Evolutionary conservation across 2,329 filamentous ascomycete genomes (phyloP).

Genomic region (Sporothrix pseudoabietina): DNA sequence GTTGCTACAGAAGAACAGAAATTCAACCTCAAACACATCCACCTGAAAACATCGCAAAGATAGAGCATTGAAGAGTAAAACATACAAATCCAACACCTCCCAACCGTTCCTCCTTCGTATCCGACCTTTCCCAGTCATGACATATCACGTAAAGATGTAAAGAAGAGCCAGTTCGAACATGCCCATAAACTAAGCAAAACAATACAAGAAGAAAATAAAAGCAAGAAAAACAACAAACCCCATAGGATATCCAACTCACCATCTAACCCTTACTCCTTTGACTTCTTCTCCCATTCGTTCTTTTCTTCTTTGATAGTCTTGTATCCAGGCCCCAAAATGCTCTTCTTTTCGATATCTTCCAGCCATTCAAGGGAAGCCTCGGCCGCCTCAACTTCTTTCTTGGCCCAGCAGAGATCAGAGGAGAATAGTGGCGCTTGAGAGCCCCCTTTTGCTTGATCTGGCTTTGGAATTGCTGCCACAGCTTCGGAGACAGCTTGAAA

Average conservation of each 20-base stretch:
- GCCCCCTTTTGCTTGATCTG: too few relatives aligned
- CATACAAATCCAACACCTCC: background rate
- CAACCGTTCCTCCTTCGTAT: background rate
- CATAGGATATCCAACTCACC: background rate
- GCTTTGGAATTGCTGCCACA: too few relatives aligned
- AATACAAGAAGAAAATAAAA: background rate
- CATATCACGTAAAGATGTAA: conserved; percentile 14
- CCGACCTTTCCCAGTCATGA: background rate
- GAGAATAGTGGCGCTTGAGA: too few relatives aligned
- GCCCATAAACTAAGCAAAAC: background rate
- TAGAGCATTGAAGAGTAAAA: background rate
- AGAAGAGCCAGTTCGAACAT: background rate
- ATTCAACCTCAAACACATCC: background rate
- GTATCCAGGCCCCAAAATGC: too few relatives aligned
- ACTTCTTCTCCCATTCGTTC: too few relatives aligned
- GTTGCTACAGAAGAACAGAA: background rate
- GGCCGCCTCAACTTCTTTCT: too few relatives aligned
- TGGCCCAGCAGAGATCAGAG: too few relatives aligned
- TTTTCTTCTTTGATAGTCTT: too few relatives aligned
- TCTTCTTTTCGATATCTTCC: too few relatives aligned
- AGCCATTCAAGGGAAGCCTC: too few relatives aligned
- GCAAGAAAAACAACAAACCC: background rate
- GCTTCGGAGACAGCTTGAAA: too few relatives aligned
- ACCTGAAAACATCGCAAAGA: background rate
- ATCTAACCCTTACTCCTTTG: background rate